Percentiles rank a stretch among this genome's conserved stretches.
Conservation (phyloP, 1,284 basidiomycete species). For the Fomitopsis schrenkii region DNA sequence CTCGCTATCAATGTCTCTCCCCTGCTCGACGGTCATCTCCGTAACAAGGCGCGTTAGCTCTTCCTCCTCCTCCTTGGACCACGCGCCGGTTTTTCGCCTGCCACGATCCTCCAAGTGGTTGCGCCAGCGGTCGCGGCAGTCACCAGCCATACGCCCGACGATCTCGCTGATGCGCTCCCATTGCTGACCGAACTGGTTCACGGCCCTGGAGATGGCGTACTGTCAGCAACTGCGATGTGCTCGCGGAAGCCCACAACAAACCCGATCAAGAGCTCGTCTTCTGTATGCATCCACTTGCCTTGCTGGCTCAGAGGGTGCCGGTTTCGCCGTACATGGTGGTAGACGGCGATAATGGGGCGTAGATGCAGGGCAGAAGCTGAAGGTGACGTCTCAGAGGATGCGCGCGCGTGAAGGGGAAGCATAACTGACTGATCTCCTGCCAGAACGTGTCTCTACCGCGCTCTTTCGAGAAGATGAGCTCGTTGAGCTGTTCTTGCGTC, state of each 20-base stretch:
- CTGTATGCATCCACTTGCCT: constrained; percentile 66
- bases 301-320: constrained; percentile 64
- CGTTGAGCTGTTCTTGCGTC: constrained; percentile 47
- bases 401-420: background rate
- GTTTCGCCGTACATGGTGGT: constrained; percentile 70
- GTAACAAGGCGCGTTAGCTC: constrained; percentile 67
- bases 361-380: constrained; percentile 64
- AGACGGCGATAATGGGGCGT: constrained; percentile 76
- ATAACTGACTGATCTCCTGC: constrained; percentile 66
- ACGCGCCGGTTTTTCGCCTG: constrained; percentile 47
- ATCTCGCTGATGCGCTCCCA: constrained; percentile 72
- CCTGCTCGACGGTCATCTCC: constrained; percentile 65
- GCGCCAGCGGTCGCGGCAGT: constrained; percentile 81
- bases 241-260: constrained; percentile 28
- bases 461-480: constrained; percentile 65
- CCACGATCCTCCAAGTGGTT: constrained; percentile 70
- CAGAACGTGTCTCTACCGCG: constrained; percentile 66
- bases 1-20: constrained; percentile 68
- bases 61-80: constrained; percentile 74
- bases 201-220: constrained; percentile 42
- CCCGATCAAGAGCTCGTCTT: constrained; percentile 66
- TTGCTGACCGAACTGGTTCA: constrained; percentile 63
- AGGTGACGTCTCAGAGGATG: background rate
- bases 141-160: constrained; percentile 70
- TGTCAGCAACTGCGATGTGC: background rate